A percentile compares a stretch with the other conserved stretches of the same genome.
phyloP scores from a whole-genome alignment of 148 eudicot species.

The Arctostaphylos glauca region DNA sequence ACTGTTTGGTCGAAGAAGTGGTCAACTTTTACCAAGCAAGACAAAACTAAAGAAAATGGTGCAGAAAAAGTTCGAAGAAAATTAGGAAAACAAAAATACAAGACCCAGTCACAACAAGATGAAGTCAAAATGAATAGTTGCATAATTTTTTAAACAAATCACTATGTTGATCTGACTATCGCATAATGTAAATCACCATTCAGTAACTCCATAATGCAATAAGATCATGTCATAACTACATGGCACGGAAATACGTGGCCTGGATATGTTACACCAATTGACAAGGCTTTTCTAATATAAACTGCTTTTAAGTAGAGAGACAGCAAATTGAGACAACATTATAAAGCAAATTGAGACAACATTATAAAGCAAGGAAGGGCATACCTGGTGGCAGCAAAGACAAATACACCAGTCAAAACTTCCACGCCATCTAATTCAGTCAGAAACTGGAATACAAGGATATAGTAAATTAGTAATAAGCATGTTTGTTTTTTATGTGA shows the following conservation, averaged over 20 bases:
- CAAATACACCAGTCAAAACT: conserved; percentile 90
- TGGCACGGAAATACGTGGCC: neutral
- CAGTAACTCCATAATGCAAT: conserved; percentile 1
- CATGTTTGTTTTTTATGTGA: neutral
- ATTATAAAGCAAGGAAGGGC: conserved; percentile 10
- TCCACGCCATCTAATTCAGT: conserved; percentile 99
- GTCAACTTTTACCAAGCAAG: conserved; percentile 3
- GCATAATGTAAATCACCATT: neutral
- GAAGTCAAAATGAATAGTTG: neutral
- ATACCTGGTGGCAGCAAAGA: conserved; percentile 97
- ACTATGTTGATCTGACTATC: neutral
- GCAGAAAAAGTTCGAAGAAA: neutral
- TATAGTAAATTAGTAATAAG: neutral
- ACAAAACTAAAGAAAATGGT: neutral
- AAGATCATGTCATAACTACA: neutral
- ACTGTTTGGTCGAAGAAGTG: conserved; percentile 45
- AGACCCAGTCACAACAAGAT: neutral
- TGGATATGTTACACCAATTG: neutral
- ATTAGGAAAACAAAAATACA: neutral
- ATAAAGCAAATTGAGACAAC: neutral
- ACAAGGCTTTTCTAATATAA: neutral
- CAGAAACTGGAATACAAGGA: conserved; percentile 56
- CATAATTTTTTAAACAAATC: neutral
- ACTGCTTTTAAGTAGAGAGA: neutral
- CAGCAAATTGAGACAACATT: neutral